phyloP scores from a whole-genome alignment of 768 basidiomycete species.

The Boletales sp. region DNA sequence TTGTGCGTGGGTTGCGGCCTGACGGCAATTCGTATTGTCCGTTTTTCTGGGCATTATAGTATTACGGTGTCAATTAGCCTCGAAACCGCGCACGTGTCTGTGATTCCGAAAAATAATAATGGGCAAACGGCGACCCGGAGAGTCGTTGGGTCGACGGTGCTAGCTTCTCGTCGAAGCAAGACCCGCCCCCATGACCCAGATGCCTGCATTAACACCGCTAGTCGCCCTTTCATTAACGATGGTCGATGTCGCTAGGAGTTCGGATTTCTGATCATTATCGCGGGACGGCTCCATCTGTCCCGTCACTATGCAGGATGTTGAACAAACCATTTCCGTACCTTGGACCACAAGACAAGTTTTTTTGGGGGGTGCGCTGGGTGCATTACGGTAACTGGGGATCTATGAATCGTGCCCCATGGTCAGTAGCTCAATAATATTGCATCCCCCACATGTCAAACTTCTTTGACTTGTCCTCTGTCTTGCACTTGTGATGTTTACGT shows the following conservation, averaged over 20 bases:
- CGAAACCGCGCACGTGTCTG: background rate
- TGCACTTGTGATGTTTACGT: background rate
- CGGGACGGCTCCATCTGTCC: conserved; percentile 1
- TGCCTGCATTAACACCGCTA: background rate
- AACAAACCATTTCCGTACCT: background rate
- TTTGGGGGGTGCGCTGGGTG: background rate
- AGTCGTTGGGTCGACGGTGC: background rate
- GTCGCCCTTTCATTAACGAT: background rate
- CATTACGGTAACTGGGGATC: background rate
- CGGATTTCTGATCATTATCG: background rate
- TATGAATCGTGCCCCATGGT: background rate
- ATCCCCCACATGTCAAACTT: conserved; percentile 1
- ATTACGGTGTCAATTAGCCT: background rate
- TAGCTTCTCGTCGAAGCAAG: conserved; percentile 1
- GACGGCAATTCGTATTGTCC: background rate
- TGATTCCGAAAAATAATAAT: background rate
- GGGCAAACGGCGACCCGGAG: conserved; percentile 3
- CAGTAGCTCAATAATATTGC: background rate
- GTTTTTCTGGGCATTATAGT: background rate
- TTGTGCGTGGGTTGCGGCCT: background rate
- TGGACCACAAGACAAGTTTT: background rate
- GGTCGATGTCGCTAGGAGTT: background rate
- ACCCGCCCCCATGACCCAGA: background rate
- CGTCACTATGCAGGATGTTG: background rate
- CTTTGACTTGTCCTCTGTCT: background rate